Evolutionary conservation across 192 early-diverging fungal species (phyloP), one percentile per base, ranked within the genome.

Genomic region (Entrophospora sp.): DNA sequence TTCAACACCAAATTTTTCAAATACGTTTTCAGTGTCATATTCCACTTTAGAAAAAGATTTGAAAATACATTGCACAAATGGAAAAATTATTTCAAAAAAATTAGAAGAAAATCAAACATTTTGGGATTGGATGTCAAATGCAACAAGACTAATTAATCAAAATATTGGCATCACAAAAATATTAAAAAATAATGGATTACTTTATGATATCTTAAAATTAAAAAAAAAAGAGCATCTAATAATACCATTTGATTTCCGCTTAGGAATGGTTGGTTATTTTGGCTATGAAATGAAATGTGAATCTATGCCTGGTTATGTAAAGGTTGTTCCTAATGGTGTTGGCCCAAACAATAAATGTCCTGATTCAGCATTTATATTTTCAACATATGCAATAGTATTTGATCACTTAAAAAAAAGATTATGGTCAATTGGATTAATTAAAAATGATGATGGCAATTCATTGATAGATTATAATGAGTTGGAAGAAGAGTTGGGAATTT

Each of bases 251-350:
- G 77, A 71, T 40, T 96, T 96, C 60, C 72, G 80, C n/a, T 83
- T 91, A 52, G 96, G 96, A 0, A 77, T 94, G 74, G 75, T 94
- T 0, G 96, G 96, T 0, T 91, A 89, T 68, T 87, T 95, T 77
- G 92, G 91, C 0, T 98, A 98, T 71, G 96, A 95, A 62, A 91
- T 98, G 91, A 92, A 92, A 61, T 60, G 78, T 30, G 95, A 97
- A 69, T 80, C 80, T 55, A 32, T 94, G 68, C 70, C 79, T 0
- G 79, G 77, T 0, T 81, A 82, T 49, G 42, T 52, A 1, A n/a
- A n/a, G n/a, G n/a, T n/a, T n/a, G n/a, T n/a, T n/a, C n/a, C n/a
- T n/a, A n/a, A n/a, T n/a, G n/a, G n/a, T n/a, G n/a, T n/a, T n/a
- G n/a, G n/a, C n/a, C n/a, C n/a, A n/a, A n/a, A n/a, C n/a, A n/a